These are phyloP conservation scores for Clavariopsis aquatica DNA, from an alignment of 495 filamentous ascomycete genomes.

Conservation along the genomic window DNA sequence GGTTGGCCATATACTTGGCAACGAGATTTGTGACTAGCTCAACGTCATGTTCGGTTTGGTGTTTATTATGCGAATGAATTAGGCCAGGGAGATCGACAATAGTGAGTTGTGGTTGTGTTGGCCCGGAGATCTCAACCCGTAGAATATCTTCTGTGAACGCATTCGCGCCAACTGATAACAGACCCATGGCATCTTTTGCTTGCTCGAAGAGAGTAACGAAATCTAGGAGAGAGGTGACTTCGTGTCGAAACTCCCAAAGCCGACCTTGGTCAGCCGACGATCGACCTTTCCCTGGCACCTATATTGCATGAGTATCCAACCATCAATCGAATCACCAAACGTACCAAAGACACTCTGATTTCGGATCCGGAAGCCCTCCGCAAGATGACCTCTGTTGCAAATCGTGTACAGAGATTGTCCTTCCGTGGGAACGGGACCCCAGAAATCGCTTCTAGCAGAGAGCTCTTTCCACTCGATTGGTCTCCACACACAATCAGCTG, in stretches of 20 bases:
- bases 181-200: slow-evolving; percentile 41
- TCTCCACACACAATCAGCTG: slow-evolving; percentile 75
- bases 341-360: slow-evolving; percentile 25
- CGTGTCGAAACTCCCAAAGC: slow-evolving; percentile 30
- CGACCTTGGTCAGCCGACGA: slow-evolving; percentile 38
- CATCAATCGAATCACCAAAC: slow-evolving; percentile 35
- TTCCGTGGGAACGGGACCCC: slow-evolving; percentile 67
- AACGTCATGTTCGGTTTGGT: slow-evolving; percentile 14
- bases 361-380: slow-evolving; percentile 38
- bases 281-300: slow-evolving; percentile 7
- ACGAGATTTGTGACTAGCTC: slow-evolving; percentile 19
- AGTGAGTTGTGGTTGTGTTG: slow-evolving; percentile 58
- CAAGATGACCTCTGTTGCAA: slow-evolving; percentile 65
- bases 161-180: slow-evolving; percentile 16
- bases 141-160: slow-evolving; percentile 64
- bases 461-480: slow-evolving; percentile 73
- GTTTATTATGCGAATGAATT: slow-evolving; percentile 3
- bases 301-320: slow-evolving; percentile 4
- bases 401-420: slow-evolving; percentile 65
- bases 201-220: slow-evolving; percentile 40
- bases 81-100: slow-evolving; percentile 32
- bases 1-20: slow-evolving; percentile 17
- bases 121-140: slow-evolving; percentile 62
- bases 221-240: slow-evolving; percentile 34
- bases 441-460: slow-evolving; percentile 72